Percentiles rank a stretch among this genome's conserved stretches.
Conservation (phyloP, 768 basidiomycete genomes). For the Tulasnella calospora region DNA sequence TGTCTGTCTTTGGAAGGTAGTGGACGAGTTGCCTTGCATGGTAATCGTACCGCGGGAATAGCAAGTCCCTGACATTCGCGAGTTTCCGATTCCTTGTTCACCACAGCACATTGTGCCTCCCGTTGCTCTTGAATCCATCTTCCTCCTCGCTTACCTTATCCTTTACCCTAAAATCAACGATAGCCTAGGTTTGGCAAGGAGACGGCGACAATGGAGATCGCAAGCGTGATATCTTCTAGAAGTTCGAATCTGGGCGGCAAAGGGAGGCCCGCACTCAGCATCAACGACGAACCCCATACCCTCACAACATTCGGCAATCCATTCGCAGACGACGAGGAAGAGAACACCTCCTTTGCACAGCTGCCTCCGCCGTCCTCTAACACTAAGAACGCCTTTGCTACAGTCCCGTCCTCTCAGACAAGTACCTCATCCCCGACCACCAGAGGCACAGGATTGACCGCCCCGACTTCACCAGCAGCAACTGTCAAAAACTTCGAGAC, state of each 20-base stretch:
- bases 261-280: neutral
- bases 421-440: neutral
- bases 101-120: conserved; percentile 7
- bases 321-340: conserved; percentile 88
- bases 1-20: neutral
- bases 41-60: neutral
- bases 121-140: neutral
- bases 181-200: neutral
- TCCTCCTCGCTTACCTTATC: neutral
- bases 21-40: neutral
- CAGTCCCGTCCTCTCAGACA: conserved; percentile 26
- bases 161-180: neutral
- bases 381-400: conserved; percentile 71
- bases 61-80: neutral
- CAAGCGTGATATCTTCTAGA: conserved; percentile 14
- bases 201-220: conserved; percentile 9
- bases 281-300: conserved; percentile 19
- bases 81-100: neutral
- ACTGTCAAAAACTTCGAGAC: no score
- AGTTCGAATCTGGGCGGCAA: conserved; percentile 11
- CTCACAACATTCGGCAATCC: conserved; percentile 74
- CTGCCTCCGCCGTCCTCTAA: conserved; percentile 75
- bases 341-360: conserved; percentile 78
- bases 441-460: neutral
- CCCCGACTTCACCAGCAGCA: conserved; percentile 3